These are phyloP conservation scores for Coniochaeta ligniaria DNA, from an alignment of 2,329 filamentous ascomycete genomes.

Conservation along the genomic window DNA sequence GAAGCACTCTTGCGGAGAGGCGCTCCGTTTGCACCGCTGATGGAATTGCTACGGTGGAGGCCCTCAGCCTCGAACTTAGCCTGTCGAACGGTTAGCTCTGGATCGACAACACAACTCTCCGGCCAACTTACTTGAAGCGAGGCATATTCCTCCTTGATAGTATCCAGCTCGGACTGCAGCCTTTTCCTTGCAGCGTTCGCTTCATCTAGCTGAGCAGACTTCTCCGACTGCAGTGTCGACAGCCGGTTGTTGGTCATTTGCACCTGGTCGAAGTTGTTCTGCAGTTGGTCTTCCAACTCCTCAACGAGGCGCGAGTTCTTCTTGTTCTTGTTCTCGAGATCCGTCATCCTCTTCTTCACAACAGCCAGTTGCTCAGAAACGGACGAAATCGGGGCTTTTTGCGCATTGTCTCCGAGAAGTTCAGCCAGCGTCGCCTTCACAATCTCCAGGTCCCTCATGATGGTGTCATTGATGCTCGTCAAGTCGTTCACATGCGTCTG, in stretches of 20 bases:
- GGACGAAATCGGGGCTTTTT: constrained; percentile 34
- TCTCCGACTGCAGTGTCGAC: constrained; percentile 72
- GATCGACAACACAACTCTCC: not conserved
- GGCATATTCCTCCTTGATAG: constrained; percentile 61
- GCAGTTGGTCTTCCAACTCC: constrained; percentile 93
- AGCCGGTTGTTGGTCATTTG: constrained; percentile 79
- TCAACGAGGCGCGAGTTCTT: constrained; percentile 90
- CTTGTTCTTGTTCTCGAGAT: constrained; percentile 64
- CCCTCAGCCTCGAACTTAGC: constrained; percentile 50
- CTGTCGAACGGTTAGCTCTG: constrained; percentile 24
- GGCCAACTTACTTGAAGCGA: constrained; percentile 61
- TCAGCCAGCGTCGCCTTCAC: constrained; percentile 48
- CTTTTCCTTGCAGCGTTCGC: constrained; percentile 56
- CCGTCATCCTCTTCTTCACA: constrained; percentile 58
- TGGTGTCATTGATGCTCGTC: constrained; percentile 48
- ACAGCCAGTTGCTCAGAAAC: constrained; percentile 50
- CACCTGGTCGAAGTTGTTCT: constrained; percentile 90
- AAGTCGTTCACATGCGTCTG: constrained; percentile 48
- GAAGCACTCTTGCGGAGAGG: constrained; percentile 81
- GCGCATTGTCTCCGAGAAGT: constrained; percentile 37
- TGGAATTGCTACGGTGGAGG: constrained; percentile 53
- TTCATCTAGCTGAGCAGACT: constrained; percentile 70
- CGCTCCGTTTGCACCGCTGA: constrained; percentile 31
- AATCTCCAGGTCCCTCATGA: constrained; percentile 55
- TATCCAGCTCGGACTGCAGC: constrained; percentile 63